Evolutionary conservation across 75 land plant species (phyloP), one percentile per base, ranked within the genome.

Genomic region (Cupressus sempervirens): DNA sequence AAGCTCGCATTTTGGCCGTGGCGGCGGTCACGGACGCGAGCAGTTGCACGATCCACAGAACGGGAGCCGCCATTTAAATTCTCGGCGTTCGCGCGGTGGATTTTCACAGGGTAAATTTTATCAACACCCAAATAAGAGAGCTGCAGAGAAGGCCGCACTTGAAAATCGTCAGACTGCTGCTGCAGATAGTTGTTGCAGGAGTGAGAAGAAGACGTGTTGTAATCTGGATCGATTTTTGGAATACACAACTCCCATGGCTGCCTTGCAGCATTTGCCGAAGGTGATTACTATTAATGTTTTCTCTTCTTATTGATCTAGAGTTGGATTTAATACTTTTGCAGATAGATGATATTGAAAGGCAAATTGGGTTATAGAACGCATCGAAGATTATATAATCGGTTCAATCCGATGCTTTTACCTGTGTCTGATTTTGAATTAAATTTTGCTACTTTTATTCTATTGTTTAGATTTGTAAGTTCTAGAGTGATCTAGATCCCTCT

Each of bases 151-250:
- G 15, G 74, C 35, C 32, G 74, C 30, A 72, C 36, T 11, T 35
- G 74, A 30, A 72, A 12, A 29, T 1, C 67, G n/a, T 29, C 67
- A 7, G 29, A 62, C 67, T 62, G 67, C n/a, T 62, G n/a, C n/a
- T 62, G 67, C 67, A 6, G 67, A 62, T 62, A 30, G 74, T 72
- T 72, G 74, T 72, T 72, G 74, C 74, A 72, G 35, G 74, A 32
- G 74, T 11, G 35, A 10, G 74, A 74, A 77, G 62, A 18, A 53
- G n/a, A n/a, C 53, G 20, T 74, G 53, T 77, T 76, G 93, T 77
- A 94, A 94, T 80, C 82, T 94, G 23, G 90, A 92, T 35, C 86
- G 91, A 84, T 94, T 94, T 50, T 53, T 94, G 88, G 84, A 86
- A 70, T 80, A 89, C 35, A 88, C 92, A 9, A 88, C 89, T 14